phyloP scores from a whole-genome alignment of 164 flowering plant species.

The Kingdonia uniflora region DNA sequence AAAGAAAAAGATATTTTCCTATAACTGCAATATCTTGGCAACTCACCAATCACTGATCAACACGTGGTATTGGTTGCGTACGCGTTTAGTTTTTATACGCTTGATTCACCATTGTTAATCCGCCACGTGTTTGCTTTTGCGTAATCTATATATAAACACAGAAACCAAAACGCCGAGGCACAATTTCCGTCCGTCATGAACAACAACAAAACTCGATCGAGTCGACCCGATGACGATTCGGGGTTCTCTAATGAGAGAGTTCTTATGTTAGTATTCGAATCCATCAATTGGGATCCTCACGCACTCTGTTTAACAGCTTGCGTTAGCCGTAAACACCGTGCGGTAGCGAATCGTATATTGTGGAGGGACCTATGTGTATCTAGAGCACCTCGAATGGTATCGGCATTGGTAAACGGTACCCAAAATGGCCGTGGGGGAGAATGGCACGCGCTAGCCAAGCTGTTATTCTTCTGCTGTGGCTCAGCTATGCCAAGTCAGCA shows the following conservation, averaged over 20 bases:
- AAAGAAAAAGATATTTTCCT: too few relatives aligned
- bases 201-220: too few relatives aligned
- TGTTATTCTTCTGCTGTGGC: conserved; percentile 75
- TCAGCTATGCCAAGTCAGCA: conserved; percentile 31
- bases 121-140: too few relatives aligned
- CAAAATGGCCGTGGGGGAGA: conserved; percentile 41
- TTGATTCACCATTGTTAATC: too few relatives aligned
- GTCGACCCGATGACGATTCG: conserved; percentile 24
- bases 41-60: too few relatives aligned
- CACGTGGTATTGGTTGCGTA: too few relatives aligned
- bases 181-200: too few relatives aligned
- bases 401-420: conserved; percentile 24
- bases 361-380: conserved; percentile 61
- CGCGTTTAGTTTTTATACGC: too few relatives aligned
- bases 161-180: too few relatives aligned
- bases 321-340: conserved; percentile 57
- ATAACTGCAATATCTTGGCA: too few relatives aligned
- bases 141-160: too few relatives aligned
- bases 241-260: conserved; percentile 56
- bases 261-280: conserved; percentile 42
- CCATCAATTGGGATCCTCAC: conserved; percentile 60
- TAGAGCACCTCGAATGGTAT: conserved; percentile 58
- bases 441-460: conserved; percentile 76
- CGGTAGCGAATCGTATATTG: conserved; percentile 55
- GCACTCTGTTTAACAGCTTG: conserved; percentile 42